Conservation (phyloP, 139 green algal species). For the Pycnococcus provasolii region DNA sequence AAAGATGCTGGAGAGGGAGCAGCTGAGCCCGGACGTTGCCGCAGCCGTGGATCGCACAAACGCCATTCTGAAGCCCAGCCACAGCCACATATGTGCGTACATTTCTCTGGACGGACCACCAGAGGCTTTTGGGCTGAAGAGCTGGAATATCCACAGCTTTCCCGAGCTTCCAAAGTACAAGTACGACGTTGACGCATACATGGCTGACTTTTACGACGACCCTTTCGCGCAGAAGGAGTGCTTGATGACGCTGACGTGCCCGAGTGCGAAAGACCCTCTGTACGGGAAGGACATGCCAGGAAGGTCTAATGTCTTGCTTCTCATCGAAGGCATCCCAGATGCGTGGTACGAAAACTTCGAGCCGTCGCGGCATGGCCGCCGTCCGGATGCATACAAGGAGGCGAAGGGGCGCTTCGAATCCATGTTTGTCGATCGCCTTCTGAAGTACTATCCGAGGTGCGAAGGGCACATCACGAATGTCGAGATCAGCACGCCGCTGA, state of each 20-base stretch:
- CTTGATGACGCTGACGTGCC: constrained; percentile 18
- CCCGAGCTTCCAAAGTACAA: constrained; percentile 1
- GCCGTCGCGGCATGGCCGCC: not conserved
- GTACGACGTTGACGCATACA: constrained; percentile 6
- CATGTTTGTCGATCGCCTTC: constrained; percentile 3
- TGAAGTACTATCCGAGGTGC: constrained; percentile 6
- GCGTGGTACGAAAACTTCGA: constrained; percentile 7
- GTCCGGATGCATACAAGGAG: not conserved
- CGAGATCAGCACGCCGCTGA: constrained; percentile 9
- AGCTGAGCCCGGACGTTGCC: no score
- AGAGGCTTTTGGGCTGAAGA: constrained; percentile 4
- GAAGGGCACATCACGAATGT: not conserved
- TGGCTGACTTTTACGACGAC: constrained; percentile 6
- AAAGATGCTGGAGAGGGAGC: not conserved
- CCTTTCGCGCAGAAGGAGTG: constrained; percentile 2
- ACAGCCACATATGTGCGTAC: constrained; percentile 15
- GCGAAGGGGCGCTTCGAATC: constrained; percentile 4
- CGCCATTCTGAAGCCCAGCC: not conserved
- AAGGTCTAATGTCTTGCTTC: constrained; percentile 4
- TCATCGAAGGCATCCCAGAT: constrained; percentile 2
- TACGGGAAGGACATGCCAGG: not conserved
- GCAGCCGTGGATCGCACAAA: no score
- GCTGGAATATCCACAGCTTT: constrained; percentile 6
- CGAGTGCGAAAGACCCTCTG: constrained; percentile 6
- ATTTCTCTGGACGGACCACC: constrained; percentile 15